phyloP scores from a whole-genome alignment of 208 protist genomes.

The Crithidia brevicula region DNA sequence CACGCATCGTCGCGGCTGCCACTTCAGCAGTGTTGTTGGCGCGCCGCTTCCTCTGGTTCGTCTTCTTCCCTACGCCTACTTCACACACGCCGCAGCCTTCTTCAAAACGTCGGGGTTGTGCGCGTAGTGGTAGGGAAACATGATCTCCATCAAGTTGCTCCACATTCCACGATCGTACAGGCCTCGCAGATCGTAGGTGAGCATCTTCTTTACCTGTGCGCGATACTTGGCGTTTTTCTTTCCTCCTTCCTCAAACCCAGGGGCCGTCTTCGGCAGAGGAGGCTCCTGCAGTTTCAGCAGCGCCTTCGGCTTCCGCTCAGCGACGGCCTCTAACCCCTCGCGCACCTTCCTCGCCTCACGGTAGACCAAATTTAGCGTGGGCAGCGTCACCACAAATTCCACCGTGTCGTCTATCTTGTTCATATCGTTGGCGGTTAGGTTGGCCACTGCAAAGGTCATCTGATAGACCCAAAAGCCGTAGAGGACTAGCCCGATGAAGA shows the following conservation, averaged over 20 bases:
- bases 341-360: constrained; percentile 61
- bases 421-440: constrained; percentile 89
- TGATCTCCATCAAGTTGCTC: constrained; percentile 78
- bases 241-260: constrained; percentile 50
- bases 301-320: constrained; percentile 51
- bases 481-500: constrained; percentile 73
- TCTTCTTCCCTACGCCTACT: no score
- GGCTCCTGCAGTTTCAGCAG: constrained; percentile 51
- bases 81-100: constrained; percentile 15
- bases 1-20: no score
- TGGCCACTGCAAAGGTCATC: constrained; percentile 74
- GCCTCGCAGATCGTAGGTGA: constrained; percentile 58
- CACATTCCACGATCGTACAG: constrained; percentile 79
- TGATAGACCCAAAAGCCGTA: constrained; percentile 85
- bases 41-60: no score
- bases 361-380: constrained; percentile 64
- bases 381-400: constrained; percentile 54
- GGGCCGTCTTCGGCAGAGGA: constrained; percentile 40
- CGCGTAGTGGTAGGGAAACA: constrained; percentile 59
- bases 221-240: constrained; percentile 64
- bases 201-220: constrained; percentile 57
- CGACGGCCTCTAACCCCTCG: constrained; percentile 53
- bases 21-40: no score
- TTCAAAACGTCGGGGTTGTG: constrained; percentile 18
- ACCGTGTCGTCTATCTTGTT: constrained; percentile 88